Evolutionary conservation across 768 basidiomycete genomes (phyloP).

Genomic region (Gymnopilus junonius): DNA sequence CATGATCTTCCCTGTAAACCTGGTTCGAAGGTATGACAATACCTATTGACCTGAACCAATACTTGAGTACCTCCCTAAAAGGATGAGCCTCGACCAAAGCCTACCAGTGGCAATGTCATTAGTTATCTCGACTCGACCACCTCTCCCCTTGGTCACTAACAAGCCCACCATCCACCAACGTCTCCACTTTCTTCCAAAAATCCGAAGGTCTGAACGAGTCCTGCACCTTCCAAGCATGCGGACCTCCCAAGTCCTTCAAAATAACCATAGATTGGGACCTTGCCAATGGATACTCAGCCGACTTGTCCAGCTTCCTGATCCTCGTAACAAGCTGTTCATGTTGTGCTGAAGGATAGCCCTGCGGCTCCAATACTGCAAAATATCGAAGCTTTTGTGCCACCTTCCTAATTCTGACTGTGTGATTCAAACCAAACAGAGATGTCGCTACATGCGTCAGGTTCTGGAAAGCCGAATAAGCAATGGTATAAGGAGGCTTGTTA

Average conservation of each 20-base stretch:
- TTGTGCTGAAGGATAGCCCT: not conserved
- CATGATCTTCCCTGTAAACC: no score
- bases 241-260: conserved; percentile 5
- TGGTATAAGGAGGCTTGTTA: not conserved
- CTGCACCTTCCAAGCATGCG: not conserved
- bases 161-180: conserved; percentile 18
- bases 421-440: not conserved
- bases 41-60: no score
- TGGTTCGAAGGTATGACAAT: no score
- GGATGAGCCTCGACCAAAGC: no score
- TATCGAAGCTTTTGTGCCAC: conserved; percentile 4
- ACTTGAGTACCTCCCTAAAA: no score
- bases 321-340: not conserved
- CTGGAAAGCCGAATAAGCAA: conserved; percentile 2
- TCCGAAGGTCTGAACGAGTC: conserved; percentile 6
- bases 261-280: not conserved
- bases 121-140: no score
- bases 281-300: not conserved
- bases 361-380: conserved; percentile 4
- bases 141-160: conserved; percentile 22
- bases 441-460: conserved; percentile 12
- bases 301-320: not conserved
- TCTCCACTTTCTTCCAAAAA: conserved; percentile 29
- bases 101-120: no score
- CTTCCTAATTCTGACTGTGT: not conserved